Conservation (phyloP, 768 basidiomycete genomes). For the Filobasidium wieringae region DNA sequence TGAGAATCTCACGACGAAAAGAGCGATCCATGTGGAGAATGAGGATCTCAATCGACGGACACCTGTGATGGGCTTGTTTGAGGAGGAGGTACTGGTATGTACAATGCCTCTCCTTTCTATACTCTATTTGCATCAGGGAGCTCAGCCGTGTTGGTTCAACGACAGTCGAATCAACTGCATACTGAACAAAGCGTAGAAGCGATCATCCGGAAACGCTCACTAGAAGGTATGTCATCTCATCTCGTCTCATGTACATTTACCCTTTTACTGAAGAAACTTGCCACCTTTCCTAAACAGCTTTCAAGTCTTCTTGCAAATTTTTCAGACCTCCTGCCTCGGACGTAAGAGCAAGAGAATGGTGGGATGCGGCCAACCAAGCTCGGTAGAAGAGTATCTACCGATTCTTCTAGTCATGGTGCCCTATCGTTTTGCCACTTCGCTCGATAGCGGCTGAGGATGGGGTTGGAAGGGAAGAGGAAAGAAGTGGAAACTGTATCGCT, state of each 20-base stretch:
- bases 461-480: too few relatives aligned
- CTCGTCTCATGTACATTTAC: not conserved
- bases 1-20: slow-evolving; percentile 16
- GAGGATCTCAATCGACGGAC: slow-evolving; percentile 16
- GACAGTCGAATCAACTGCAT: slow-evolving; percentile 27
- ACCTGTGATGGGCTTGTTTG: slow-evolving; percentile 18
- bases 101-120: too few relatives aligned
- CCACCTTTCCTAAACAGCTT: slow-evolving; percentile 19
- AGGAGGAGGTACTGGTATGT: slow-evolving; percentile 33
- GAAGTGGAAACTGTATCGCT: too few relatives aligned
- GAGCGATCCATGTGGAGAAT: slow-evolving; percentile 9
- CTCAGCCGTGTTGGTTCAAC: not conserved
- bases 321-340: slow-evolving; percentile 22
- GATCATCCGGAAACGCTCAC: slow-evolving; percentile 34
- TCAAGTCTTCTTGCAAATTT: slow-evolving; percentile 35
- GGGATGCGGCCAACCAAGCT: slow-evolving; percentile 29
- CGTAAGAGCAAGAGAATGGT: slow-evolving; percentile 23
- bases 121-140: not conserved
- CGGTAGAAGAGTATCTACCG: not conserved
- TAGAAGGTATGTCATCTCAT: slow-evolving; percentile 28
- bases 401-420: too few relatives aligned
- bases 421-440: too few relatives aligned
- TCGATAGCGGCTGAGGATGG: too few relatives aligned
- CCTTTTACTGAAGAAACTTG: not conserved
- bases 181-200: slow-evolving; percentile 35